Percentiles rank a stretch among this genome's conserved stretches.
Conservation (phyloP, 2,329 filamentous ascomycete genomes). For the Cladorrhinum sp. region DNA sequence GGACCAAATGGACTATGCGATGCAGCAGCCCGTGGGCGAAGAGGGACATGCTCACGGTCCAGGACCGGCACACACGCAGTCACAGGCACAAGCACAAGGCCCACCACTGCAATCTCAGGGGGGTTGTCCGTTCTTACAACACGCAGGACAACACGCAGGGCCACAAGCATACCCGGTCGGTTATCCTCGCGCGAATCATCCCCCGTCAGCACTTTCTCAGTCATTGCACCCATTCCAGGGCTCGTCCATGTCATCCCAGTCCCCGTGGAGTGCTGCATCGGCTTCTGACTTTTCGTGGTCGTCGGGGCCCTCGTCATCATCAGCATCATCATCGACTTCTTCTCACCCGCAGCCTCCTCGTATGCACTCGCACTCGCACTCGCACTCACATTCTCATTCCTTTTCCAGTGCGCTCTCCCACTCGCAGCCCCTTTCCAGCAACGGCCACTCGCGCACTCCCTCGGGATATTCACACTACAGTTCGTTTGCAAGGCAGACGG, state of each 20-base stretch:
- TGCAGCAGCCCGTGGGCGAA: conserved; percentile 25
- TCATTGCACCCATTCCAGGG: neutral
- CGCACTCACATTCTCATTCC: conserved; percentile 9
- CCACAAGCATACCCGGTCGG: neutral
- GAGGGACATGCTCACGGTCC: conserved; percentile 7
- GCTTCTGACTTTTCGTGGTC: neutral
- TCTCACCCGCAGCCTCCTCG: conserved; percentile 7
- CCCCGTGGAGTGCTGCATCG: neutral
- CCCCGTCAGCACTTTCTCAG: conserved; percentile 19
- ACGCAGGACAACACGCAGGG: neutral
- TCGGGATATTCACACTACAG: neutral
- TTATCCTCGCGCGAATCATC: conserved; percentile 10
- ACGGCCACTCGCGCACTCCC: conserved; percentile 5
- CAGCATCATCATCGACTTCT: neutral
- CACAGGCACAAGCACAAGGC: conserved; percentile 9
- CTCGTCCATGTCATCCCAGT: neutral
- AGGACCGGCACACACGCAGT: conserved; percentile 11
- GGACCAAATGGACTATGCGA: conserved; percentile 35
- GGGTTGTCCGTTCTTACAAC: conserved; percentile 21
- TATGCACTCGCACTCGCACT: no score
- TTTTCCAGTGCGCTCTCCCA: neutral
- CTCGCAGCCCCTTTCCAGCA: conserved; percentile 1
- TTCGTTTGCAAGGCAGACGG: neutral
- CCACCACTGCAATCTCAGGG: conserved; percentile 16
- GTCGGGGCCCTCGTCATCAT: neutral